Base-by-base conservation (phyloP, 257 asterid species). In the Penstemon newberryi region DNA sequence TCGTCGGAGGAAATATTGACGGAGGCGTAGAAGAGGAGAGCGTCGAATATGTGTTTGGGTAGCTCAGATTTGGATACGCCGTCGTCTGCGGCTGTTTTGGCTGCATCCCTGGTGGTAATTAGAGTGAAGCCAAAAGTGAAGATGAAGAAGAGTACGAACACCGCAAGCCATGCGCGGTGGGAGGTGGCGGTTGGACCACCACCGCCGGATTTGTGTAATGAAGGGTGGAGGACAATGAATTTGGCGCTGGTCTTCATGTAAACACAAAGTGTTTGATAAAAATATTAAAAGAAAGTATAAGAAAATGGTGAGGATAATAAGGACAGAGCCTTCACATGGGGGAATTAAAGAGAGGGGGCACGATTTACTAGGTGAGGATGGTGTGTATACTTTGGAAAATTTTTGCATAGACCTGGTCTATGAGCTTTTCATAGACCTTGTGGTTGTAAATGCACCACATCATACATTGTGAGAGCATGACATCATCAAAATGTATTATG, bases 1-100 rank as follows among this genome's bases (percentile, higher is more conserved):
- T 78, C 3, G 68, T 67, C 45, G 7, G 78, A 5, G 52, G 81
- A 39, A 13, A 76, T 54, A 75, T 84, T 86, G 11, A 56, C 64
- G 37, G 96, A 51, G 3, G 96, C 93, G 69, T 92, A 92, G 82
- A 90, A 88, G 59, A 92, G 64, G 12, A 92, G 87, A 43, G 98
- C 86, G 54, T 92, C 86, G 75, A 72, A 72, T 5, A 90, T 65
- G 59, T 77, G 60, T 2, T 62, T 46, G 0, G 96, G 87, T 0
- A 84, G 76, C 72, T 75, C 79, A 0, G 82, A 64, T 4, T 50
- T 75, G 39, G 72, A 49, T 50, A 65, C 36, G 0, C 63, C 63
- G 49, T 67, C 12, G 19, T 76, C 4, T 60, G 38, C 42, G 69
- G 65, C 57, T 69, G 78, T 42, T 61, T 72, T 18, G 66, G 69